phyloP scores from a whole-genome alignment of 2,329 filamentous ascomycete species.

The Acarospora socialis region DNA sequence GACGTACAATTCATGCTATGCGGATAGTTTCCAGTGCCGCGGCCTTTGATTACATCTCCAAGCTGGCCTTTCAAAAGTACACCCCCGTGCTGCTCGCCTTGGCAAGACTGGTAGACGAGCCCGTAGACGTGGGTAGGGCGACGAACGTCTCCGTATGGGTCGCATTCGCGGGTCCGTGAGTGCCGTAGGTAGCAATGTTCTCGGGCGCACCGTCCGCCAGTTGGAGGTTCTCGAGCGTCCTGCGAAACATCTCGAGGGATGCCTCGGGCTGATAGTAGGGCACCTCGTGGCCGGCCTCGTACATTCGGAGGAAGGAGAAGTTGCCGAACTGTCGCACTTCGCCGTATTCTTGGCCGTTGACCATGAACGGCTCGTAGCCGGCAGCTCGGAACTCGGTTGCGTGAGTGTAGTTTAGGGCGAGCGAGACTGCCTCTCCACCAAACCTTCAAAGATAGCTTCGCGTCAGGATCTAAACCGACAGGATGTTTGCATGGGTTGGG shows the following conservation, averaged over 20 bases:
- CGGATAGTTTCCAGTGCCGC: too few species aligned
- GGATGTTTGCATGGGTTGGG: background rate
- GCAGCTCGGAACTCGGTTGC: constrained; percentile 46
- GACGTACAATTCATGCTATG: too few species aligned
- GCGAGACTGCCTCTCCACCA: constrained; percentile 60
- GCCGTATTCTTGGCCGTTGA: constrained; percentile 54
- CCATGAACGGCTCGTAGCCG: constrained; percentile 58
- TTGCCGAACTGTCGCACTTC: constrained; percentile 66
- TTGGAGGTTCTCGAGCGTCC: constrained; percentile 42
- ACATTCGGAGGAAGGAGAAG: constrained; percentile 52
- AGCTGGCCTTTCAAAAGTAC: too few species aligned
- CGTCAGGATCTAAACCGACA: background rate
- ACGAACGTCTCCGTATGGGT: constrained; percentile 29
- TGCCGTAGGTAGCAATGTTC: constrained; percentile 24
- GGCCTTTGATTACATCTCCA: too few species aligned
- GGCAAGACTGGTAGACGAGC: constrained; percentile 2
- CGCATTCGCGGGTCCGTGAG: constrained; percentile 26
- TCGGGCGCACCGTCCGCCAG: constrained; percentile 36
- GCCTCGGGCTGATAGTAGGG: constrained; percentile 48
- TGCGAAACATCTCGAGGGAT: constrained; percentile 44
- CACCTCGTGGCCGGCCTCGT: constrained; percentile 51
- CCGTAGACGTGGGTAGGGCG: constrained; percentile 6
- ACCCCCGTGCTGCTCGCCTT: too few species aligned
- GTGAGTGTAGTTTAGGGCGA: constrained; percentile 40
- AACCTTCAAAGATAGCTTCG: constrained; percentile 28